phyloP scores from a whole-genome alignment of 202 grass and related monocot genomes.

The Schoenoplectus triqueter region DNA sequence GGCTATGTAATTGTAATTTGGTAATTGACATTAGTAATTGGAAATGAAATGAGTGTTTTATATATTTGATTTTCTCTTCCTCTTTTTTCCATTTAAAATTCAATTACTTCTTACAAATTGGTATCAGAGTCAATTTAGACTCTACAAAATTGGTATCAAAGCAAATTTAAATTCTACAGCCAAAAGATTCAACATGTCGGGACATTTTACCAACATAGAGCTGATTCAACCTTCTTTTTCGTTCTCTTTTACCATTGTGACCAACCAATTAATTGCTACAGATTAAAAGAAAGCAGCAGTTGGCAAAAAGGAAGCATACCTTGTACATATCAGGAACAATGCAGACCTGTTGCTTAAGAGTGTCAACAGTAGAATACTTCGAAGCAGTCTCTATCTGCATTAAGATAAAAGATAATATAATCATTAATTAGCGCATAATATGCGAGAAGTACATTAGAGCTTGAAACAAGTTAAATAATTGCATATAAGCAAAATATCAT shows the following conservation, averaged over 20 bases:
- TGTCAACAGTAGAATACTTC: constrained; percentile 93
- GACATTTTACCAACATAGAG: background rate
- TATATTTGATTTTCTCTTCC: too few relatives aligned
- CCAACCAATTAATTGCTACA: constrained; percentile 14
- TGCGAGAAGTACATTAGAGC: background rate
- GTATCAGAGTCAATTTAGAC: too few relatives aligned
- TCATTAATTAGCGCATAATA: constrained; percentile 32
- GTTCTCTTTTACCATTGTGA: background rate
- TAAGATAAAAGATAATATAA: background rate
- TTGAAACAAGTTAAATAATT: constrained; percentile 21
- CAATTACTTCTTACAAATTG: too few relatives aligned
- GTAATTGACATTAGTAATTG: too few relatives aligned
- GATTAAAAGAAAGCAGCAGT: background rate
- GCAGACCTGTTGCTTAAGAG: constrained; percentile 74
- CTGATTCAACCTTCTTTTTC: background rate
- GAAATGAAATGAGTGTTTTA: too few relatives aligned
- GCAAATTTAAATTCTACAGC: too few relatives aligned
- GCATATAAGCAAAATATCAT: background rate
- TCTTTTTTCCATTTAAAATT: too few relatives aligned
- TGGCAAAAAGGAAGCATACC: constrained; percentile 42
- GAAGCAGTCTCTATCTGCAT: constrained; percentile 69
- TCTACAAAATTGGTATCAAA: too few relatives aligned
- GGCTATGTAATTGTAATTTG: too few relatives aligned
- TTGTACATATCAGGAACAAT: constrained; percentile 74
- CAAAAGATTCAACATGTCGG: background rate